Conservation (phyloP, 768 basidiomycete genomes). For the Pleurotus giganteus region DNA sequence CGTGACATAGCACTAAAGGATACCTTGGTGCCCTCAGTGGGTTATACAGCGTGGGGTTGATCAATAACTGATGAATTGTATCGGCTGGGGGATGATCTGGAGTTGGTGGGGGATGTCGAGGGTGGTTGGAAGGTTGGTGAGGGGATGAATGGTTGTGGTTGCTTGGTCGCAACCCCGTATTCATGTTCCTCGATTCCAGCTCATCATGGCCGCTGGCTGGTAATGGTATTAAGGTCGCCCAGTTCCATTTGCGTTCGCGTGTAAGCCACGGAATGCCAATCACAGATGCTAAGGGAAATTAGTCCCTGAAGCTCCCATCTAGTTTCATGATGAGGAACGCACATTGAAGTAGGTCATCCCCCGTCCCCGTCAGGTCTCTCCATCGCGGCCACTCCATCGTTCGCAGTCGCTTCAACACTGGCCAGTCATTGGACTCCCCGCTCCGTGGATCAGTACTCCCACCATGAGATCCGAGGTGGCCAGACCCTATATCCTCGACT, state of each 20-base stretch:
- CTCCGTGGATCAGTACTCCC: no score
- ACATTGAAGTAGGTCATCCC: background rate
- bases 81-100: slow-evolving; percentile 32
- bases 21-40: slow-evolving; percentile 79
- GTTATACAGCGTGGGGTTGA: slow-evolving; percentile 75
- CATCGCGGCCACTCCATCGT: background rate
- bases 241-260: background rate
- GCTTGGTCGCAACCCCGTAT: slow-evolving; percentile 6
- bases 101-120: slow-evolving; percentile 17
- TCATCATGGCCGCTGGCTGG: slow-evolving; percentile 4
- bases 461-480: no score
- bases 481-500: background rate
- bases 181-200: slow-evolving; percentile 10
- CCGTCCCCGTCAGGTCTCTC: background rate
- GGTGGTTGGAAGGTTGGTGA: slow-evolving; percentile 13
- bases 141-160: background rate
- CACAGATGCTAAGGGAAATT: background rate
- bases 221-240: slow-evolving; percentile 12
- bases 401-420: background rate
- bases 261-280: slow-evolving; percentile 9
- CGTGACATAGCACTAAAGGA: slow-evolving; percentile 95
- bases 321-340: background rate
- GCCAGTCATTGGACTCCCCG: no score
- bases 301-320: background rate
- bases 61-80: slow-evolving; percentile 67